Conservation (phyloP, 106 monocot genomes). For the Cymbidium sinense region DNA sequence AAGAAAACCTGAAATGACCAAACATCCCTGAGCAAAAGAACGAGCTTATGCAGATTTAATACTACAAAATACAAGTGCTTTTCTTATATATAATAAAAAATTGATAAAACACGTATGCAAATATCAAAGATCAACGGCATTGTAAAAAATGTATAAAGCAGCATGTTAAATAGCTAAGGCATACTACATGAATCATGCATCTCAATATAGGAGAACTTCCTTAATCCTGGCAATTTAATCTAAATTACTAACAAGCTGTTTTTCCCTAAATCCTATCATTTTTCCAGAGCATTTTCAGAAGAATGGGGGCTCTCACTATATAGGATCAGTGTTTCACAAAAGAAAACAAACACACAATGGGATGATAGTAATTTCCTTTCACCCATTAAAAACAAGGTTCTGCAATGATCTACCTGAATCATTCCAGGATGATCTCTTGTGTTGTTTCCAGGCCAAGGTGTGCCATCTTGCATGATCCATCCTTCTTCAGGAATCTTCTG, state of each 20-base stretch:
- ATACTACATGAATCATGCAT: neutral
- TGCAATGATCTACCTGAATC: slow-evolving; percentile 28
- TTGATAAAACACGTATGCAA: no score
- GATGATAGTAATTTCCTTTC: neutral
- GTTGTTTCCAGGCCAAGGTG: slow-evolving; percentile 35
- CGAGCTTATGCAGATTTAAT: neutral
- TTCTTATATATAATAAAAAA: neutral
- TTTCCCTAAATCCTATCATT: neutral
- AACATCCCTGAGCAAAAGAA: neutral
- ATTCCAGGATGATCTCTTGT: slow-evolving; percentile 36
- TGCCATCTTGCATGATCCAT: slow-evolving; percentile 61
- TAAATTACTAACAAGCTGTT: neutral
- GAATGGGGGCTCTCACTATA: neutral
- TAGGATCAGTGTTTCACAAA: neutral
- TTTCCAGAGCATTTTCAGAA: neutral
- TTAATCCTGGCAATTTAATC: neutral
- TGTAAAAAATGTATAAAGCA: neutral
- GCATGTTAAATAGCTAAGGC: neutral
- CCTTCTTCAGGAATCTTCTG: slow-evolving; percentile 50
- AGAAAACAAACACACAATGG: neutral
- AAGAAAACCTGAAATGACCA: slow-evolving; percentile 26
- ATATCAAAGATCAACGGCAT: neutral
- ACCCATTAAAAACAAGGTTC: neutral
- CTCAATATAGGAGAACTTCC: neutral
- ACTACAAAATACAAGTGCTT: neutral